phyloP scores from a whole-genome alignment of 2,329 filamentous ascomycete species.

The Trichoderma brevicompactum region DNA sequence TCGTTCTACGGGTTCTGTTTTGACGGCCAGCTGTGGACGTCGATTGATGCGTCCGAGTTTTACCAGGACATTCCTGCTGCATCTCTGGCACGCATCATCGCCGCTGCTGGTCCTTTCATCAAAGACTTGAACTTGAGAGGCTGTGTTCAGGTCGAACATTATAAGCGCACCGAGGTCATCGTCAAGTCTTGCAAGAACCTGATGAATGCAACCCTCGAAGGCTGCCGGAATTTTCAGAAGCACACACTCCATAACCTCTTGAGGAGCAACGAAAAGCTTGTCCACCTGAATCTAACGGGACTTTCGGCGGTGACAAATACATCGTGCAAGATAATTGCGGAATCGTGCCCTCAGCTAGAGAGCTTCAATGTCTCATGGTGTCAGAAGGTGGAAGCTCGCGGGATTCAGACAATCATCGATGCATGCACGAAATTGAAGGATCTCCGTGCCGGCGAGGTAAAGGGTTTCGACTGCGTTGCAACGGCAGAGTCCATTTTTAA shows the following conservation, averaged over 20 bases:
- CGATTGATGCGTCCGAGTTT: slow-evolving; percentile 82
- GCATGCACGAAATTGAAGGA: slow-evolving; percentile 76
- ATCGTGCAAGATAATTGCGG: slow-evolving; percentile 83
- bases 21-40: slow-evolving; percentile 91
- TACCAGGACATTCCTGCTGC: slow-evolving; percentile 85
- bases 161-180: slow-evolving; percentile 75
- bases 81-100: slow-evolving; percentile 82
- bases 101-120: slow-evolving; percentile 84
- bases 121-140: slow-evolving; percentile 88
- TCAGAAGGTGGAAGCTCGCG: slow-evolving; percentile 77
- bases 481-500: slow-evolving; percentile 77
- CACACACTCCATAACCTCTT: slow-evolving; percentile 79
- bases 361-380: slow-evolving; percentile 93
- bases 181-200: slow-evolving; percentile 87
- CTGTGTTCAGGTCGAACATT: slow-evolving; percentile 85
- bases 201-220: slow-evolving; percentile 85
- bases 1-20: slow-evolving; percentile 83
- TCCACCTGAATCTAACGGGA: slow-evolving; percentile 86
- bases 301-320: slow-evolving; percentile 79
- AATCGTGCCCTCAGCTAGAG: slow-evolving; percentile 80
- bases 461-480: slow-evolving; percentile 74
- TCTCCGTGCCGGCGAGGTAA: slow-evolving; percentile 79
- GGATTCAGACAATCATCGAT: slow-evolving; percentile 72
- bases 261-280: slow-evolving; percentile 72
- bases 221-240: slow-evolving; percentile 81